Percentiles rank a stretch among this genome's conserved stretches.
Conservation (phyloP, 148 eudicot species). For the Rheum nobile region DNA sequence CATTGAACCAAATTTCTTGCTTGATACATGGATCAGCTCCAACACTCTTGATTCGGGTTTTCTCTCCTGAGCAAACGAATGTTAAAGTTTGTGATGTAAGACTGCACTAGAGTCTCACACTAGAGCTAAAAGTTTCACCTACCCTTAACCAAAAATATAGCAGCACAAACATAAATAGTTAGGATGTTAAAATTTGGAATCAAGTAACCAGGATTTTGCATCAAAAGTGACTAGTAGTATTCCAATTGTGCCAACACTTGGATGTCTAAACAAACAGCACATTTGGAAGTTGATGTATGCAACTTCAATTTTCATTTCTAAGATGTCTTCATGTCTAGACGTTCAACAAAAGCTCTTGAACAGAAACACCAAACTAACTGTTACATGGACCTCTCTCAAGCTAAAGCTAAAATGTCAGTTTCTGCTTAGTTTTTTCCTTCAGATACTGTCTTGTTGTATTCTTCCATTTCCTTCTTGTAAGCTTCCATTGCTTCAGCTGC, state of each 20-base stretch:
- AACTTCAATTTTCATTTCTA: background rate
- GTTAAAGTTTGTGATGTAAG: too few species aligned
- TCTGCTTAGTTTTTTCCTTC: background rate
- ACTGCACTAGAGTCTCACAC: too few species aligned
- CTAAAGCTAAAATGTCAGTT: background rate
- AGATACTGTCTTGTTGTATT: slow-evolving; percentile 44
- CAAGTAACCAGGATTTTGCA: too few species aligned
- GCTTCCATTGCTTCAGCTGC: slow-evolving; percentile 72
- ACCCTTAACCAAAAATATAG: too few species aligned
- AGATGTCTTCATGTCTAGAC: slow-evolving; percentile 9
- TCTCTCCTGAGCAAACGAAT: slow-evolving; percentile 11
- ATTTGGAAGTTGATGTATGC: background rate
- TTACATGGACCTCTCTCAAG: background rate
- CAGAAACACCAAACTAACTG: slow-evolving; percentile 3
- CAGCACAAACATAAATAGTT: too few species aligned
- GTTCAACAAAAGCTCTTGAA: slow-evolving; percentile 50
- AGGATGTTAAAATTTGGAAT: too few species aligned
- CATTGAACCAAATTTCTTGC: slow-evolving; percentile 39
- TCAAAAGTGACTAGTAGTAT: background rate
- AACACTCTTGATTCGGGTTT: slow-evolving; percentile 30
- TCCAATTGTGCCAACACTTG: background rate
- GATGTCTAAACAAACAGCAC: background rate
- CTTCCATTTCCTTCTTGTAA: slow-evolving; percentile 79
- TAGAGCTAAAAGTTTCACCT: too few species aligned
- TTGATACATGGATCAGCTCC: slow-evolving; percentile 20